Conservation (phyloP, 768 basidiomycete genomes). For the Pleurotus ostreatus region DNA sequence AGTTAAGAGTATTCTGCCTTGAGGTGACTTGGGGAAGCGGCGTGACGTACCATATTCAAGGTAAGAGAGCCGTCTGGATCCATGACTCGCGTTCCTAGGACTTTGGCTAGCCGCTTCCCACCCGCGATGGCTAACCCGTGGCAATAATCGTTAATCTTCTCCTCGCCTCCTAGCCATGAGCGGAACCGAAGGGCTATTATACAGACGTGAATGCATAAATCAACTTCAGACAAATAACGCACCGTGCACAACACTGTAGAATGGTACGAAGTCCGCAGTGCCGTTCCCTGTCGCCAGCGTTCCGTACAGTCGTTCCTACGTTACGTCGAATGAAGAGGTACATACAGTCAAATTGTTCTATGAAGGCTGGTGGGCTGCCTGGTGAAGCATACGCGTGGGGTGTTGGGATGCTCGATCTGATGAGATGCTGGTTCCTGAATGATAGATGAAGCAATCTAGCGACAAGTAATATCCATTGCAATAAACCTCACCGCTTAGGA, state of each 20-base stretch:
- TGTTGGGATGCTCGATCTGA: constrained; percentile 59
- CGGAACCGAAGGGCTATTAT: constrained; percentile 70
- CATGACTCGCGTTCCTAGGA: constrained; percentile 62
- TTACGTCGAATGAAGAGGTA: not conserved
- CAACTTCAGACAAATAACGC: constrained; percentile 3
- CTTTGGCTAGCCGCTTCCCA: constrained; percentile 56
- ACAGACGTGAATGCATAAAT: not conserved
- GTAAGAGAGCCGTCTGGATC: constrained; percentile 57
- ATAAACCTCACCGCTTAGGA: constrained; percentile 40
- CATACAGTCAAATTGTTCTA: constrained; percentile 38
- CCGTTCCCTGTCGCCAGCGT: constrained; percentile 42
- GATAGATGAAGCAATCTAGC: not conserved
- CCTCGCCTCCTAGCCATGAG: constrained; percentile 76
- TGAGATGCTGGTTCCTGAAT: constrained; percentile 58
- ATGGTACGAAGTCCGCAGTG: constrained; percentile 48
- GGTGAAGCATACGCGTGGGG: constrained; percentile 46
- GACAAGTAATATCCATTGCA: not conserved
- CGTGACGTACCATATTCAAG: constrained; percentile 63
- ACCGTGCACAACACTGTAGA: constrained; percentile 50
- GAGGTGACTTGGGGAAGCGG: not conserved
- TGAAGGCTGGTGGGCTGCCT: constrained; percentile 31
- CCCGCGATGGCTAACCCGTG: constrained; percentile 67
- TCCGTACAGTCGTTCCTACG: too few species aligned
- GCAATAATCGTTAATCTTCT: constrained; percentile 71
- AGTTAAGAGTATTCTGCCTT: not conserved